These are phyloP conservation scores for Sporothrix mexicana DNA, from an alignment of 2,329 filamentous ascomycete genomes.

Conservation along the genomic window DNA sequence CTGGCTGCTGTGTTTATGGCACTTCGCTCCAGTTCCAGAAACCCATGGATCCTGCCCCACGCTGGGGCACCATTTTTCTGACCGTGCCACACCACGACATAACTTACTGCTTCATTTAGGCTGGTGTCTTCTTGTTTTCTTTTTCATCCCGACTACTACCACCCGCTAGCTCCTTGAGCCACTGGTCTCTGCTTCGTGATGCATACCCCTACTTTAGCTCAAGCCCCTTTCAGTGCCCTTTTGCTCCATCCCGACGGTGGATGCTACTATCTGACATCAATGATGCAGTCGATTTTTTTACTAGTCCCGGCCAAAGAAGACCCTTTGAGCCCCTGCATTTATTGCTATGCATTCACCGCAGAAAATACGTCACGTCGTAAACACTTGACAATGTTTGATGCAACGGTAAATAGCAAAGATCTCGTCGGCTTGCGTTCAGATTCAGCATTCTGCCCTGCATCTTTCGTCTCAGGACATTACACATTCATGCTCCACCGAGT, in stretches of 20 bases:
- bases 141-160: neutral
- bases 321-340: neutral
- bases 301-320: neutral
- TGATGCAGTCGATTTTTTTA: neutral
- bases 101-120: neutral
- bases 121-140: neutral
- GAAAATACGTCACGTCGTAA: too few species aligned
- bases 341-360: neutral
- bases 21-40: constrained; percentile 13
- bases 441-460: neutral
- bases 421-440: too few species aligned
- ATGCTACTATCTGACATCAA: neutral
- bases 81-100: neutral
- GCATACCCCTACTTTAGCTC: neutral
- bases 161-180: neutral
- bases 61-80: neutral
- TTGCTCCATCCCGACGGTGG: constrained; percentile 3
- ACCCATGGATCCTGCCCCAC: constrained; percentile 3
- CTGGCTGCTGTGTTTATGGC: neutral
- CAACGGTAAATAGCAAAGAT: too few species aligned
- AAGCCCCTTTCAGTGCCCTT: neutral
- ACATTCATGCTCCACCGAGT: neutral
- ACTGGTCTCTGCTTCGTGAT: neutral
- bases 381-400: too few species aligned
- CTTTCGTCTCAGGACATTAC: neutral